phyloP scores from a whole-genome alignment of 495 filamentous ascomycete species.

The Xylaria bambusicola region DNA sequence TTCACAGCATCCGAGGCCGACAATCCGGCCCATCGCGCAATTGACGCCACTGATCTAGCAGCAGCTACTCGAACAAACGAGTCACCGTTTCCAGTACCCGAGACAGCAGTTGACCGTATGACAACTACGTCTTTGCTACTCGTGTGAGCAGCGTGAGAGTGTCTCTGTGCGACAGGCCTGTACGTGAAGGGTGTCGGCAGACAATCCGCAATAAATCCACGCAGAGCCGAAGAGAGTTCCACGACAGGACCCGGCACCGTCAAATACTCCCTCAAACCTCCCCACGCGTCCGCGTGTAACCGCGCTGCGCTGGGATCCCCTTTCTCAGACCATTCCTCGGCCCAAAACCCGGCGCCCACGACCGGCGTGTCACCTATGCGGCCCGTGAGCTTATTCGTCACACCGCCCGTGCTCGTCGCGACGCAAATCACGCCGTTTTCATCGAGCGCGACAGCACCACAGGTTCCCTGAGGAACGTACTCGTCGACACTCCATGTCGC shows the following conservation, averaged over 20 bases:
- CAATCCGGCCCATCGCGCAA: conserved; percentile 59
- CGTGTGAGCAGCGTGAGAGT: not conserved
- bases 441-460: conserved; percentile 81
- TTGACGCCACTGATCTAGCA: conserved; percentile 69
- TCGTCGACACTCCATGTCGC: conserved; percentile 53
- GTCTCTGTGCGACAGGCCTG: conserved; percentile 23
- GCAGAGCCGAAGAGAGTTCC: conserved; percentile 41
- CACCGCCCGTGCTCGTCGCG: conserved; percentile 83
- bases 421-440: conserved; percentile 67
- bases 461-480: conserved; percentile 80
- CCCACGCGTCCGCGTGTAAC: conserved; percentile 10
- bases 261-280: conserved; percentile 18
- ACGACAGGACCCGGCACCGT: conserved; percentile 37
- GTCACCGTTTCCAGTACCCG: conserved; percentile 89
- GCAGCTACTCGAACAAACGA: conserved; percentile 79
- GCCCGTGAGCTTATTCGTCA: conserved; percentile 87
- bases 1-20: conserved; percentile 55
- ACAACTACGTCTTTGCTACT: conserved; percentile 12
- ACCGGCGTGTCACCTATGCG: conserved; percentile 87
- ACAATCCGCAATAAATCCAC: conserved; percentile 53
- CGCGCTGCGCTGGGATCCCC: conserved; percentile 14
- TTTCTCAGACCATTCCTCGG: conserved; percentile 71
- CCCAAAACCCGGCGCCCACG: conserved; percentile 87
- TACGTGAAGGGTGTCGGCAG: conserved; percentile 47
- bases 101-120: conserved; percentile 67